Base-by-base conservation (phyloP, 306 rosid genomes). In the Citrullus mucosospermus region DNA sequence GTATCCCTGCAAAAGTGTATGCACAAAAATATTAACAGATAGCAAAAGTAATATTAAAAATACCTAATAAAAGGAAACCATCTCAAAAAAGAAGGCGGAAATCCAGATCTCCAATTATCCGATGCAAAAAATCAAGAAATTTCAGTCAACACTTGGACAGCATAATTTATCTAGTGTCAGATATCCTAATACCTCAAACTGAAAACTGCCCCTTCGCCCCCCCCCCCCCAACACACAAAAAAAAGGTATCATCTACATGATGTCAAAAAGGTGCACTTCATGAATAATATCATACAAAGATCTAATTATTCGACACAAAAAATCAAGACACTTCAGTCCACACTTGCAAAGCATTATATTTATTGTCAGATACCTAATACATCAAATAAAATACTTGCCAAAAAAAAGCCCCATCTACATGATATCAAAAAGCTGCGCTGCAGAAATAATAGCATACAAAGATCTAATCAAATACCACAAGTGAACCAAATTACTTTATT, bases 1-100 rank as follows among this genome's bases (percentile, higher is more conserved):
- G 84, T 91, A 95, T 36, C 82, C 91, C 99, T 95, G 89, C 55
- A 71, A 84, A 50, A 8, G 34, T 32, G 53, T 46, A 22, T 51
- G 8, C 28, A 68, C 41, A 58, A 36, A 78, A 39, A 34, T 60
- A 71, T 43, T 22, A 20, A n/a, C 11, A n/a, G n/a, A 22, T 28
- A 16, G 16, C 3, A 57, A 18, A 75, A 18, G 51, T 56, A 20
- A 58, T 15, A 43, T 44, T 30, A 11, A 56, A 30, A 16, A 51
- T 14, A 74, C 38, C 30, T 16, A 30, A 51, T 16, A 30, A 51
- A 53, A 6, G 39, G 12, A 48, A 36, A 51, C 15, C 15, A 10
- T 30, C 41, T 74, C 32, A 7, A 8, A 11, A 5, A 68, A 17
- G 32, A 32, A 68, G 15, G 32, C 8, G 43, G 30, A 16, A 48